Conservation (phyloP, 2,329 filamentous ascomycete genomes). For the Zasmidium cellare region DNA sequence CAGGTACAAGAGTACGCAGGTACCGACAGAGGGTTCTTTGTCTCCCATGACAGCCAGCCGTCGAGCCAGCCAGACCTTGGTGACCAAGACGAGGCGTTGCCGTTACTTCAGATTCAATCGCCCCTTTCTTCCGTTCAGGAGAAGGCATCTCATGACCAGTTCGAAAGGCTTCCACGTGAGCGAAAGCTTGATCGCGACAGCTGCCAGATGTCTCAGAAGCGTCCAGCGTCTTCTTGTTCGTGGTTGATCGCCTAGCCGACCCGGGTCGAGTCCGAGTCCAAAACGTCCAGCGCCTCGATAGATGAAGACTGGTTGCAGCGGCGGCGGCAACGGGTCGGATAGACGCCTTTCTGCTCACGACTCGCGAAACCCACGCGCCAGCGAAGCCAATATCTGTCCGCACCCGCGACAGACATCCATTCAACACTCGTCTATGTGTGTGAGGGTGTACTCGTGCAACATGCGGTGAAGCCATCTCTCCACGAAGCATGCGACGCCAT, state of each 20-base stretch:
- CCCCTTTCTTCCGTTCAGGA: neutral
- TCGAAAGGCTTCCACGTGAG: neutral
- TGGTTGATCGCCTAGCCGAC: neutral
- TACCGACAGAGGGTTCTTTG: neutral
- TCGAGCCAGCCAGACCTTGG: neutral
- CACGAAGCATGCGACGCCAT: neutral
- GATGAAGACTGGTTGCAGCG: neutral
- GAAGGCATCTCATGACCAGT: neutral
- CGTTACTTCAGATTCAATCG: neutral
- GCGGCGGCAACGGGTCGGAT: conserved; percentile 4
- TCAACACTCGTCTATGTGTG: neutral
- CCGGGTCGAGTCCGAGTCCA: conserved; percentile 2
- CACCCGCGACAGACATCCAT: neutral
- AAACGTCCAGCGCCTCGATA: neutral
- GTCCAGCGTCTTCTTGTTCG: neutral
- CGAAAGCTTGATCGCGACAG: neutral
- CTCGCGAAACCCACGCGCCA: conserved; percentile 2
- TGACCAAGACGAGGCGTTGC: neutral
- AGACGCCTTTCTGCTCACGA: conserved; percentile 1
- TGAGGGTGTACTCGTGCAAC: conserved; percentile 15
- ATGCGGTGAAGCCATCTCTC: conserved; percentile 16
- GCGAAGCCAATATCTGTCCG: conserved; percentile 5
- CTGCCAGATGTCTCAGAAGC: conserved; percentile 1
- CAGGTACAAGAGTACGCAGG: neutral
- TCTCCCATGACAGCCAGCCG: neutral